Conservation (phyloP, 164 flowering plant species). For the Chloranthus sessilifolius region DNA sequence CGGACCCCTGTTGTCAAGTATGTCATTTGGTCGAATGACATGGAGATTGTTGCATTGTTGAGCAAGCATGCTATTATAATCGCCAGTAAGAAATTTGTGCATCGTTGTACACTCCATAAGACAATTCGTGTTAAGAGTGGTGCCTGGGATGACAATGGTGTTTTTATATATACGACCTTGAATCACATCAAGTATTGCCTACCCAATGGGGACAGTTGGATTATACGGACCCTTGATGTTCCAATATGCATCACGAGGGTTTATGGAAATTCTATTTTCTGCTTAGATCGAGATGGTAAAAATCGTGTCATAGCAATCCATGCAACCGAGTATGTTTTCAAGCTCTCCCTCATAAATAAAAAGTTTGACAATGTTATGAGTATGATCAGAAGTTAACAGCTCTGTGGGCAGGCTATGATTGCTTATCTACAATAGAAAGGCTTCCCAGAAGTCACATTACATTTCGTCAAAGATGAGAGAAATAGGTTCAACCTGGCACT, state of each 20-base stretch:
- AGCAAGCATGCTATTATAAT: conserved; percentile 85
- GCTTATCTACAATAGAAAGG: conserved; percentile 95
- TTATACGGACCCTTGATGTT: conserved; percentile 71
- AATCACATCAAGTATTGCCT: conserved; percentile 88
- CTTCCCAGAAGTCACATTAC: conserved; percentile 85
- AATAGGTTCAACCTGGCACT: conserved; percentile 81
- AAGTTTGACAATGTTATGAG: conserved; percentile 76
- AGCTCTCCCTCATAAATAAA: conserved; percentile 55
- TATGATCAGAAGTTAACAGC: conserved; percentile 70
- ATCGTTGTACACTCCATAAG: conserved; percentile 86
- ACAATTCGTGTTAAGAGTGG: conserved; percentile 93
- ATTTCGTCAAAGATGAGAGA: conserved; percentile 83
- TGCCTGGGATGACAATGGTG: conserved; percentile 90
- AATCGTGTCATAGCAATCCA: conserved; percentile 58
- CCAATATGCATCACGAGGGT: conserved; percentile 73
- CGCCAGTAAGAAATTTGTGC: conserved; percentile 79
- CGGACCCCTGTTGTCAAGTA: conserved; percentile 76
- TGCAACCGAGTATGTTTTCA: conserved; percentile 79
- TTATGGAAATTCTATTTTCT: conserved; percentile 54
- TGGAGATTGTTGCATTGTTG: conserved; percentile 88
- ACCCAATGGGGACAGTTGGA: conserved; percentile 80
- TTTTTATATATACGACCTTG: conserved; percentile 81
- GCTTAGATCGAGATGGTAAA: conserved; percentile 74
- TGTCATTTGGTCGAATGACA: conserved; percentile 85
- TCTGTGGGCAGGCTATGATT: conserved; percentile 93